Evolutionary conservation across 805 yeast genomes (phyloP).

Genomic region (Lipomyces spencermartinsiae): DNA sequence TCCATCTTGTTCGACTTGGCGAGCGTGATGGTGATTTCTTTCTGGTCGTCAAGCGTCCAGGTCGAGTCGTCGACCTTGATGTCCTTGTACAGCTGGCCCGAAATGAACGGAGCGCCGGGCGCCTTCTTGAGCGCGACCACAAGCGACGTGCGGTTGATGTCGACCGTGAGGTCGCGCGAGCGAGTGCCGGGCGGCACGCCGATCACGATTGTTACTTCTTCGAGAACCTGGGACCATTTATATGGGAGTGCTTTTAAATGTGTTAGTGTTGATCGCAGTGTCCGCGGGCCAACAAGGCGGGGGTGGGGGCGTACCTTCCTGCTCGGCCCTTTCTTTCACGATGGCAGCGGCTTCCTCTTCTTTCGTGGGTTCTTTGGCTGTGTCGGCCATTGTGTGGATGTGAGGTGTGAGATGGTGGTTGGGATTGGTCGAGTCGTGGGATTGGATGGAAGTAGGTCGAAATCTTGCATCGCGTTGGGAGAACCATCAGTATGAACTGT

Average conservation of each 20-base stretch:
- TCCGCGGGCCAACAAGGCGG: not conserved
- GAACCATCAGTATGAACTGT: no score
- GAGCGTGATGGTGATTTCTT: slow-evolving; percentile 47
- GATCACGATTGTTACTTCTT: slow-evolving; percentile 50
- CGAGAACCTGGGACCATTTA: slow-evolving; percentile 52
- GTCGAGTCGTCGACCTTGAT: slow-evolving; percentile 47
- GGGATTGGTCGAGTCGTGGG: not conserved
- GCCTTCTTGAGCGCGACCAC: slow-evolving; percentile 40
- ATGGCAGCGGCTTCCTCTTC: slow-evolving; percentile 35
- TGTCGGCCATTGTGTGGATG: slow-evolving; percentile 4
- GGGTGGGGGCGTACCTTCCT: slow-evolving; percentile 24
- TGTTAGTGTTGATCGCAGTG: not conserved
- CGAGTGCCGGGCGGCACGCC: slow-evolving; percentile 47
- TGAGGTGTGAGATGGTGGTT: not conserved
- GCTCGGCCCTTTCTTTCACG: slow-evolving; percentile 34
- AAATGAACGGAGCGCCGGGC: slow-evolving; percentile 37
- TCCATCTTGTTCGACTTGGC: slow-evolving; percentile 49
- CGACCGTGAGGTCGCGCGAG: slow-evolving; percentile 48
- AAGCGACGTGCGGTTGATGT: slow-evolving; percentile 39
- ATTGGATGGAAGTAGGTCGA: not conserved
- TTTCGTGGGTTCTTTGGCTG: slow-evolving; percentile 24
- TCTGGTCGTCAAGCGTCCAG: slow-evolving; percentile 52
- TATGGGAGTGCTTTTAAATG: slow-evolving; percentile 43
- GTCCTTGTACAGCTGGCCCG: slow-evolving; percentile 48
- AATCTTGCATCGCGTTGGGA: not conserved